These are phyloP conservation scores for Phylloporus sp. DNA, from an alignment of 768 basidiomycete genomes.

Conservation along the genomic window DNA sequence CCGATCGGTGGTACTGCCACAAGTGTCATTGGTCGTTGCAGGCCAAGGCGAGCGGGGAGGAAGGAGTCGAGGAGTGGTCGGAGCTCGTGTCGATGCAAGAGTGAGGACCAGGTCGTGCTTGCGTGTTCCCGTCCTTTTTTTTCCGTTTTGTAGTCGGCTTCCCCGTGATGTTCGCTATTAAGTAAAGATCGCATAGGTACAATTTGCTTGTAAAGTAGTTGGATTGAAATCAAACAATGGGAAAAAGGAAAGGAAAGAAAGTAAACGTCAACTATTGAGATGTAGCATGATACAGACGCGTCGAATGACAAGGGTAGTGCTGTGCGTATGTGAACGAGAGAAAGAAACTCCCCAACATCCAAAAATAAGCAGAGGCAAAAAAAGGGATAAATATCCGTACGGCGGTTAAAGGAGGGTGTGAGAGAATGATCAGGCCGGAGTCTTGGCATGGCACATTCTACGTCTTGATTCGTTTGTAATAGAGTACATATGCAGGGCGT, in stretches of 20 bases:
- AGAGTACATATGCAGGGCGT: conserved; percentile 71
- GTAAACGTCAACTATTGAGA: too few species aligned
- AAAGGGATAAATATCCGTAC: conserved; percentile 18
- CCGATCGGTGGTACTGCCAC: conserved; percentile 38
- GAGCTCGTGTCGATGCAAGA: conserved; percentile 17
- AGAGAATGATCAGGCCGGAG: background rate
- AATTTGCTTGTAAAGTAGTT: conserved; percentile 29
- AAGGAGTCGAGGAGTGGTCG: conserved; percentile 12
- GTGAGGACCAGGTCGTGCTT: conserved; percentile 5
- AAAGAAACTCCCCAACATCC: conserved; percentile 16
- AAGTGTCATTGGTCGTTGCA: conserved; percentile 36
- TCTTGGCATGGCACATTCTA: conserved; percentile 10
- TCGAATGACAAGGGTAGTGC: conserved; percentile 13
- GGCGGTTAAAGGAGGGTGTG: background rate
- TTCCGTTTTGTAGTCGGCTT: background rate
- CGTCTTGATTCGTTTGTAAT: conserved; percentile 58
- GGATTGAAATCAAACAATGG: background rate
- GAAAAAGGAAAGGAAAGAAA: background rate
- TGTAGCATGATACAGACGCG: conserved; percentile 21
- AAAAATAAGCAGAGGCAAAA: conserved; percentile 27
- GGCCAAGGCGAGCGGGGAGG: background rate
- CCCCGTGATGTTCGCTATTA: background rate
- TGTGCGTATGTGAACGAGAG: conserved; percentile 1
- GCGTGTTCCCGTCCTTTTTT: background rate
- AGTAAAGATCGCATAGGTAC: conserved; percentile 22